Conservation (phyloP, 2,329 filamentous ascomycete species). For the Curvularia sp. region DNA sequence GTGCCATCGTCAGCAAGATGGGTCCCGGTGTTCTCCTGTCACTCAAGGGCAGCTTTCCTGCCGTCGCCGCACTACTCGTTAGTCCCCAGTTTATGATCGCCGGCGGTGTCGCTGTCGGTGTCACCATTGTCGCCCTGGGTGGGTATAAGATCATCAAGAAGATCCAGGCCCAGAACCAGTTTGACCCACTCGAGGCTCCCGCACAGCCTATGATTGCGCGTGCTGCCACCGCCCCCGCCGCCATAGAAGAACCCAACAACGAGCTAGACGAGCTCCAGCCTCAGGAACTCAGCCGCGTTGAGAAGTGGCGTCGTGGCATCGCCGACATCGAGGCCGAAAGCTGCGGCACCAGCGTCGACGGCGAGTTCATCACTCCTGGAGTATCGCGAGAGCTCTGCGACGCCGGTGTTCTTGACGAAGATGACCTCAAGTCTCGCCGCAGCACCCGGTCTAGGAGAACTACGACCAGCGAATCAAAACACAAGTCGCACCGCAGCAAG, state of each 20-base stretch:
- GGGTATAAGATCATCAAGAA: slow-evolving; percentile 97
- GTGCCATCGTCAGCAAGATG: slow-evolving; percentile 80
- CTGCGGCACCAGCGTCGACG: slow-evolving; percentile 67
- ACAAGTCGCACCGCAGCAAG: slow-evolving; percentile 39
- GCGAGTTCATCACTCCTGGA: slow-evolving; percentile 68
- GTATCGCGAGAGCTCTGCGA: slow-evolving; percentile 57
- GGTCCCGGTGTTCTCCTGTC: slow-evolving; percentile 77
- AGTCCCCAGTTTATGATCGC: slow-evolving; percentile 95
- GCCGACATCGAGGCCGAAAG: slow-evolving; percentile 63
- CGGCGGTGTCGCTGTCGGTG: slow-evolving; percentile 83
- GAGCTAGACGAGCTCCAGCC: slow-evolving; percentile 65
- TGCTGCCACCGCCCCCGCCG: slow-evolving; percentile 15
- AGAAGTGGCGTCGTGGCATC: slow-evolving; percentile 69
- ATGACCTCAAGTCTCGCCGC: slow-evolving; percentile 53
- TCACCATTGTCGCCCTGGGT: slow-evolving; percentile 95
- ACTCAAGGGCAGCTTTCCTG: slow-evolving; percentile 81
- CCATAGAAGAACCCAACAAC: slow-evolving; percentile 27
- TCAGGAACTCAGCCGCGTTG: slow-evolving; percentile 63
- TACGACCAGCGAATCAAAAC: slow-evolving; percentile 25
- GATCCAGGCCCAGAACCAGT: slow-evolving; percentile 62
- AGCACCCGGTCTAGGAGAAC: slow-evolving; percentile 33
- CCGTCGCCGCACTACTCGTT: slow-evolving; percentile 83
- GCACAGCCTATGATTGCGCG: slow-evolving; percentile 21
- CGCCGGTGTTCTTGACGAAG: slow-evolving; percentile 56
- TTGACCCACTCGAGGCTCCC: slow-evolving; percentile 45